Evolutionary conservation across 495 filamentous ascomycete species (phyloP).

Genomic region (Penicillium cataractarum): DNA sequence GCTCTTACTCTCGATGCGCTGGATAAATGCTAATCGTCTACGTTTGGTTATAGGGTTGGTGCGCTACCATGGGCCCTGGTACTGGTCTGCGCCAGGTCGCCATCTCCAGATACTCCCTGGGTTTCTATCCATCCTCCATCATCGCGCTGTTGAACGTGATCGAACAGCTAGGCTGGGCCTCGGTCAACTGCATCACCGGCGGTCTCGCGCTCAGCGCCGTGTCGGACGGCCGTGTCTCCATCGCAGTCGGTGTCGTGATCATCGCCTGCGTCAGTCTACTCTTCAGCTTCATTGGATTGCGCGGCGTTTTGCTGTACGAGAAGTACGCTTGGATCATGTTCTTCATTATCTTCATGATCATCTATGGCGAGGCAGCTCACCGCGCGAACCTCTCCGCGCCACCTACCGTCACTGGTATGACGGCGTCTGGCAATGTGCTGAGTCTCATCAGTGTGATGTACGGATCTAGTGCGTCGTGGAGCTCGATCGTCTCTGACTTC

Average conservation of each 20-base stretch:
- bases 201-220: conserved; percentile 42
- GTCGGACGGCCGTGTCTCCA: conserved; percentile 38
- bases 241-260: conserved; percentile 50
- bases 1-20: neutral
- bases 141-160: conserved; percentile 38
- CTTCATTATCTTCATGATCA: conserved; percentile 61
- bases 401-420: conserved; percentile 40
- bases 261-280: conserved; percentile 55
- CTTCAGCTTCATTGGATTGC: conserved; percentile 62
- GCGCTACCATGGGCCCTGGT: conserved; percentile 70
- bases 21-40: neutral
- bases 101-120: conserved; percentile 57
- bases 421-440: conserved; percentile 51
- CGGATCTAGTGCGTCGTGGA: conserved; percentile 61
- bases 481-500: conserved; percentile 63
- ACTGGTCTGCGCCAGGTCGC: conserved; percentile 78
- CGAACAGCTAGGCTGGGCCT: conserved; percentile 39
- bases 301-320: conserved; percentile 61
- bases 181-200: conserved; percentile 44
- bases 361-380: conserved; percentile 54
- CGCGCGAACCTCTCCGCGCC: conserved; percentile 48
- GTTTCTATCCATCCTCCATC: conserved; percentile 37
- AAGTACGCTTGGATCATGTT: conserved; percentile 63
- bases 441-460: conserved; percentile 59
- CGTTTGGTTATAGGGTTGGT: conserved; percentile 32